These are phyloP conservation scores for Calonectria naviculata DNA, from an alignment of 2,329 filamentous ascomycete genomes.

Conservation along the genomic window DNA sequence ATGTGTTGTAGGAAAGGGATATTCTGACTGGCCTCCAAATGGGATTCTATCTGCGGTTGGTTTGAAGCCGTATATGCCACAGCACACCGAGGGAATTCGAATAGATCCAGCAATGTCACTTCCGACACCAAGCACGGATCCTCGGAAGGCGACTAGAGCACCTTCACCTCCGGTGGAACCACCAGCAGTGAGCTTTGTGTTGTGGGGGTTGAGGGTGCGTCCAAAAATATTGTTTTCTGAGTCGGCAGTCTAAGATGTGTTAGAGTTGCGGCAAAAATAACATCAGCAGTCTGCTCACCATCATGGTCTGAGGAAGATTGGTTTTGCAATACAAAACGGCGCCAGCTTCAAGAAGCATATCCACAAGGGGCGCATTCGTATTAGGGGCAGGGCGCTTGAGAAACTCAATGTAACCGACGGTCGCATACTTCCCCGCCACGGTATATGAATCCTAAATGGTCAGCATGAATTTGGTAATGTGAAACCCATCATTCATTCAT, in stretches of 20 bases:
- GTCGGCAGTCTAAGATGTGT: conserved; percentile 36
- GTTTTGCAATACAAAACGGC: conserved; percentile 54
- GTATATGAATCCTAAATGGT: conserved; percentile 38
- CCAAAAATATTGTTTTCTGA: conserved; percentile 53
- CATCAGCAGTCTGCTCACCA: conserved; percentile 47
- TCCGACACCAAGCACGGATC: conserved; percentile 37
- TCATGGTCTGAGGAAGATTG: conserved; percentile 70
- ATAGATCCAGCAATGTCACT: conserved; percentile 57
- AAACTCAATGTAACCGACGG: conserved; percentile 40
- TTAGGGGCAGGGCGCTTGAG: conserved; percentile 32
- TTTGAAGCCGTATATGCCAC: conserved; percentile 66
- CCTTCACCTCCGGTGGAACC: conserved; percentile 41
- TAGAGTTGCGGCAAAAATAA: neutral
- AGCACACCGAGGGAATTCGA: conserved; percentile 63
- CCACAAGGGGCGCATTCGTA: conserved; percentile 35
- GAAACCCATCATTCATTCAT: fast-evolving
- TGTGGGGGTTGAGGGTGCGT: conserved; percentile 39
- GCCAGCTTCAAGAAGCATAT: conserved; percentile 39
- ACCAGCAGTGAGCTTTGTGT: conserved; percentile 47
- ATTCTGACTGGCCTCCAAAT: conserved; percentile 30
- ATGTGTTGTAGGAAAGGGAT: conserved; percentile 24
- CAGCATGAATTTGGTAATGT: neutral
- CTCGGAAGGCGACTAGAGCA: conserved; percentile 34
- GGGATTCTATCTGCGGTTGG: conserved; percentile 69
- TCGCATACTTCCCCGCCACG: conserved; percentile 36